Conservation (phyloP, 805 yeast genomes). For the Hanseniaspora mollemarum region DNA sequence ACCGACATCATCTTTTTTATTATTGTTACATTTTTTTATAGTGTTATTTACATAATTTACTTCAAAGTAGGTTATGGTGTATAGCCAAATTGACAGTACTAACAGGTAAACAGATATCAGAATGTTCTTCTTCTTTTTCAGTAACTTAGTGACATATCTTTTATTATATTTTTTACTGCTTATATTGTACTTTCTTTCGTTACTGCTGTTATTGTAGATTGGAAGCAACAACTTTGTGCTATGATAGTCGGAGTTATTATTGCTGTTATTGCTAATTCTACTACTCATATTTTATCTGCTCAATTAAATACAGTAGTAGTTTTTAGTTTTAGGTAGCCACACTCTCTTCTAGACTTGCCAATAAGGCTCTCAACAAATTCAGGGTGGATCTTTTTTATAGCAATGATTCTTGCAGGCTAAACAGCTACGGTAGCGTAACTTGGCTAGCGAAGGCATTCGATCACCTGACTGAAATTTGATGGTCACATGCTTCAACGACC, state of each 20-base stretch:
- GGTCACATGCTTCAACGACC: too few species aligned
- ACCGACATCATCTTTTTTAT: slow-evolving; percentile 40
- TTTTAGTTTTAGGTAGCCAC: too few species aligned
- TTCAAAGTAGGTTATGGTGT: slow-evolving; percentile 43
- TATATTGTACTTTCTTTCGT: not conserved
- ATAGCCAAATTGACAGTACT: slow-evolving; percentile 33
- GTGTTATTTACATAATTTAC: slow-evolving; percentile 38
- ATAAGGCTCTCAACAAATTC: too few species aligned
- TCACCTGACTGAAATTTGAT: too few species aligned
- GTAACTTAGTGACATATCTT: not conserved
- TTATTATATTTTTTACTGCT: slow-evolving; percentile 6
- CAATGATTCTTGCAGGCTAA: too few species aligned
- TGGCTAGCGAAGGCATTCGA: too few species aligned
- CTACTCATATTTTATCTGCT: slow-evolving; percentile 19
- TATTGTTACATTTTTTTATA: slow-evolving; percentile 49
- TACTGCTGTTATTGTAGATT: not conserved
- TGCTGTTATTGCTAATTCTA: not conserved
- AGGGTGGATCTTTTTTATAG: too few species aligned
- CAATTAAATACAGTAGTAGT: too few species aligned
- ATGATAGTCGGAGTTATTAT: not conserved
- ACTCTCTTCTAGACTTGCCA: too few species aligned
- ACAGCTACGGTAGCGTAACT: too few species aligned
- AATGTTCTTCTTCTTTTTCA: slow-evolving; percentile 10
- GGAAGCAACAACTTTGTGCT: not conserved
- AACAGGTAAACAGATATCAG: slow-evolving; percentile 19